Percentiles rank a stretch among this genome's conserved stretches.
Evolutionary conservation across 2,329 filamentous ascomycete species (phyloP).

Genomic region (Ploettnerulaceae sp.): DNA sequence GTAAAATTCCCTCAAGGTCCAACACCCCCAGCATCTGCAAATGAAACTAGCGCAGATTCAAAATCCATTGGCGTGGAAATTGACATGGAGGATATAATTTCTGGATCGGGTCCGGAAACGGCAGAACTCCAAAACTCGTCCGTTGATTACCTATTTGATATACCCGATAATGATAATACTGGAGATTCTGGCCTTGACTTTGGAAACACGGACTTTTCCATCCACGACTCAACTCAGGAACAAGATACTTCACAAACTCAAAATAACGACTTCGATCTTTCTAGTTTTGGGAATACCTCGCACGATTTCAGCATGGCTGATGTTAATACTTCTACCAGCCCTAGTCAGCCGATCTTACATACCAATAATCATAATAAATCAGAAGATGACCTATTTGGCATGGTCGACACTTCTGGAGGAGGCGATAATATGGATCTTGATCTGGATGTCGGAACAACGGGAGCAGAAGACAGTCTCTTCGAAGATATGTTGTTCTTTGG

Average conservation of each 20-base stretch:
- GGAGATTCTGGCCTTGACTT: slow-evolving; percentile 24
- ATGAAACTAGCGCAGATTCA: slow-evolving; percentile 10
- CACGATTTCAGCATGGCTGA: slow-evolving; percentile 39
- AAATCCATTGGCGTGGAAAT: slow-evolving; percentile 27
- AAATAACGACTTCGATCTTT: slow-evolving; percentile 30
- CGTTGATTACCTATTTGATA: slow-evolving; percentile 31
- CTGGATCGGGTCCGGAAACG: slow-evolving; percentile 13
- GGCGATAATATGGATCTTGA: slow-evolving; percentile 41
- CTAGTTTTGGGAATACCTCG: slow-evolving; percentile 31
- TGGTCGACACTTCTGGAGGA: slow-evolving; percentile 12
- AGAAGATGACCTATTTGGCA: slow-evolving; percentile 24
- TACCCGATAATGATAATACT: slow-evolving; percentile 18
- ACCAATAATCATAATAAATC: slow-evolving; percentile 16
- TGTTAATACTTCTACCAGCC: slow-evolving; percentile 18
- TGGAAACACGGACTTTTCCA: slow-evolving; percentile 29
- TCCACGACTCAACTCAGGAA: slow-evolving; percentile 17
- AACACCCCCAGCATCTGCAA: slow-evolving; percentile 24
- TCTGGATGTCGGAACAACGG: slow-evolving; percentile 47
- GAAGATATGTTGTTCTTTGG: slow-evolving; percentile 32
- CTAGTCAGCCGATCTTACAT: slow-evolving; percentile 13
- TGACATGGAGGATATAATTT: slow-evolving; percentile 17
- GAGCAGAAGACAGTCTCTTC: slow-evolving; percentile 29
- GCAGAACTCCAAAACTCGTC: slow-evolving; percentile 24
- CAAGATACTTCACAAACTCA: slow-evolving; percentile 23
- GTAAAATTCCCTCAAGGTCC: slow-evolving; percentile 11